Conservation (phyloP, 192 early-diverging fungal species). For the Backusella macrospora region DNA sequence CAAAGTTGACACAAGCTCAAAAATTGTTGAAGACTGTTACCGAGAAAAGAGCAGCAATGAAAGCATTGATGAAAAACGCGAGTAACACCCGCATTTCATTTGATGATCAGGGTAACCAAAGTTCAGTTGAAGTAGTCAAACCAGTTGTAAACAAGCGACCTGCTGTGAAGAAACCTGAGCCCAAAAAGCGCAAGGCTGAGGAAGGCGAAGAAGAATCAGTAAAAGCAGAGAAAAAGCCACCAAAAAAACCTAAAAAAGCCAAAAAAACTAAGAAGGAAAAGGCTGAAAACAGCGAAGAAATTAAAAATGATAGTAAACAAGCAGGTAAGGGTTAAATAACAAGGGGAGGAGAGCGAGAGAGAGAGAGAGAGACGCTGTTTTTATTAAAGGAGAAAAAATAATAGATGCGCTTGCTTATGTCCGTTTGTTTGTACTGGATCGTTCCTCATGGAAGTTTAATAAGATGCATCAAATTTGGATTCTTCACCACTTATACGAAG, state of each 20-base stretch:
- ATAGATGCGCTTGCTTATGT: constrained; percentile 35
- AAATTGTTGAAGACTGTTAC: constrained; percentile 36
- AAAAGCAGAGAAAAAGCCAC: constrained; percentile 21
- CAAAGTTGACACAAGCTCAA: constrained; percentile 31
- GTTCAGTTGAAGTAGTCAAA: neutral
- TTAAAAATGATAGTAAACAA: constrained; percentile 17
- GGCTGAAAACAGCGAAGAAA: constrained; percentile 8
- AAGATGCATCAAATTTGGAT: constrained; percentile 42
- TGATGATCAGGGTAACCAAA: constrained; percentile 25
- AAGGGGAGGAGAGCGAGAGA: neutral
- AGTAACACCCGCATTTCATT: constrained; percentile 18
- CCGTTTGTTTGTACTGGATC: constrained; percentile 27
- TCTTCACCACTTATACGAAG: constrained; percentile 36
- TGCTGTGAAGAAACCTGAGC: constrained; percentile 12
- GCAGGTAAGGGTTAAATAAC: neutral
- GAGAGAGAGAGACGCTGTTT: neutral
- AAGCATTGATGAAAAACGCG: constrained; percentile 10
- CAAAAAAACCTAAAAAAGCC: neutral
- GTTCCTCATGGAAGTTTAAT: constrained; percentile 37
- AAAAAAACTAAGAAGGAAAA: constrained; percentile 12
- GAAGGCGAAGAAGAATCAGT: constrained; percentile 19
- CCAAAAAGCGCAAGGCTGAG: constrained; percentile 25
- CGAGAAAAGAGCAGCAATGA: constrained; percentile 23
- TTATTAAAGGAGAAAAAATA: neutral
- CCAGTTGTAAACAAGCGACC: neutral